These are phyloP conservation scores for Zygosaccharomyces rouxii DNA, from an alignment of 805 yeast species.

Conservation along the genomic window DNA sequence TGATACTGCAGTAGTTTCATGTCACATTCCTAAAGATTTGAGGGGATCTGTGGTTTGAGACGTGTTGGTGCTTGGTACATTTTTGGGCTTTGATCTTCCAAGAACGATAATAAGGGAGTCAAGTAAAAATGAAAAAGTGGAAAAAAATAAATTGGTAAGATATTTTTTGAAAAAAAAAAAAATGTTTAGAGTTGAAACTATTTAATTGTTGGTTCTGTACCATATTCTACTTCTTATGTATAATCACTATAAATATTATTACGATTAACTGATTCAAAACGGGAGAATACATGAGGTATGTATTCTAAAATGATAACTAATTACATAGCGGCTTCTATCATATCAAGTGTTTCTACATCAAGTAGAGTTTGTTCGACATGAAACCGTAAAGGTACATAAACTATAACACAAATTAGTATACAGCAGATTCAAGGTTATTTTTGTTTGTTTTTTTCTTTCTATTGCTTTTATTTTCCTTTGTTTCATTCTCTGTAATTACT, in stretches of 20 bases:
- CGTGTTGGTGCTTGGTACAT: background rate
- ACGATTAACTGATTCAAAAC: background rate
- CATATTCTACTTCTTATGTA: slow-evolving; percentile 3
- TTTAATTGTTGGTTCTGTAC: slow-evolving; percentile 2
- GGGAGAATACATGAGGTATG: background rate
- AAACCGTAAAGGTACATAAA: background rate
- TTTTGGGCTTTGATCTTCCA: background rate
- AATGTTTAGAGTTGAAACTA: background rate
- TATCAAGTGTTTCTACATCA: background rate
- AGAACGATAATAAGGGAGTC: background rate
- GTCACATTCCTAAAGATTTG: slow-evolving; percentile 7
- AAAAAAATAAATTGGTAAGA: background rate
- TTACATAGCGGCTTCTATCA: background rate
- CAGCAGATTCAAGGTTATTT: background rate
- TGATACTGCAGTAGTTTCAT: background rate
- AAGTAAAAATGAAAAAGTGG: background rate
- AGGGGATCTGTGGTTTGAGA: slow-evolving; percentile 12
- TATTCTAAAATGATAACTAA: background rate
- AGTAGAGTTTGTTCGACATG: background rate
- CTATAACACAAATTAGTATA: slow-evolving; percentile 3
- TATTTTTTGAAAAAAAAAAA: background rate
- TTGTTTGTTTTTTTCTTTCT: too few relatives aligned
- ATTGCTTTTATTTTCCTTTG: too few relatives aligned
- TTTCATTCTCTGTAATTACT: slow-evolving; percentile 26
- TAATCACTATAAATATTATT: slow-evolving; percentile 3